A percentile compares a stretch with the other conserved stretches of the same genome.
Conservation (phyloP, 208 protist species). For the Naegleria lovaniensis region DNA sequence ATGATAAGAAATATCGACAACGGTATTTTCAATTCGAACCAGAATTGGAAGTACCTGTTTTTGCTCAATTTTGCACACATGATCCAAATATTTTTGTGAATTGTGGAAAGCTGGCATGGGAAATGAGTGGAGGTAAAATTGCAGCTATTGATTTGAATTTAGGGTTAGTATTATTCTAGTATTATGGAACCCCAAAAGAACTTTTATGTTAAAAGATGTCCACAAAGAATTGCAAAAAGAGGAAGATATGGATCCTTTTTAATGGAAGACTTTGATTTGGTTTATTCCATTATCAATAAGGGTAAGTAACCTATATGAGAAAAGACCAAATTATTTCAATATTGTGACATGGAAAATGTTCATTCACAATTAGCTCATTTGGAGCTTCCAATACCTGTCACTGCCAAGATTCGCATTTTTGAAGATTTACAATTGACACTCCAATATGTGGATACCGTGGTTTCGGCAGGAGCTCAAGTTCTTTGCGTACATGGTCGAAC, state of each 20-base stretch:
- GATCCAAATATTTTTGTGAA: constrained; percentile 55
- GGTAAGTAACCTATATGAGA: too few species aligned
- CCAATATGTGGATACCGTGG: constrained; percentile 69
- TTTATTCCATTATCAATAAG: not conserved
- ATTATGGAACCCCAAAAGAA: not conserved
- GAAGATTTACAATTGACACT: constrained; percentile 69
- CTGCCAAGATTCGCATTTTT: constrained; percentile 78
- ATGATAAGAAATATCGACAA: not conserved
- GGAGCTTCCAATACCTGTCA: constrained; percentile 69
- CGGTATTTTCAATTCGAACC: not conserved
- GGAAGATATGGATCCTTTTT: constrained; percentile 81
- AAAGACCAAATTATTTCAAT: too few species aligned
- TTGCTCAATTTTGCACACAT: constrained; percentile 71
- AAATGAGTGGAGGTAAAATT: not conserved
- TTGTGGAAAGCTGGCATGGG: not conserved
- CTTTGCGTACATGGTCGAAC: constrained; percentile 74
- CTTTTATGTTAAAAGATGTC: constrained; percentile 46
- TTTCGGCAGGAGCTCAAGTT: constrained; percentile 65
- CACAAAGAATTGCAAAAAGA: constrained; percentile 75
- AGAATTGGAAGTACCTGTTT: constrained; percentile 53
- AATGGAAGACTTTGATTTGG: constrained; percentile 39
- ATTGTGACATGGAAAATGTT: too few species aligned
- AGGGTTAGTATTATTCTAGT: not conserved
- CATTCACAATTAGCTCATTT: too few species aligned
- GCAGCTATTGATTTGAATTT: constrained; percentile 40